Evolutionary conservation across 73 alveolate genomes (phyloP).

Genomic region (Paramecium pentaurelia): DNA sequence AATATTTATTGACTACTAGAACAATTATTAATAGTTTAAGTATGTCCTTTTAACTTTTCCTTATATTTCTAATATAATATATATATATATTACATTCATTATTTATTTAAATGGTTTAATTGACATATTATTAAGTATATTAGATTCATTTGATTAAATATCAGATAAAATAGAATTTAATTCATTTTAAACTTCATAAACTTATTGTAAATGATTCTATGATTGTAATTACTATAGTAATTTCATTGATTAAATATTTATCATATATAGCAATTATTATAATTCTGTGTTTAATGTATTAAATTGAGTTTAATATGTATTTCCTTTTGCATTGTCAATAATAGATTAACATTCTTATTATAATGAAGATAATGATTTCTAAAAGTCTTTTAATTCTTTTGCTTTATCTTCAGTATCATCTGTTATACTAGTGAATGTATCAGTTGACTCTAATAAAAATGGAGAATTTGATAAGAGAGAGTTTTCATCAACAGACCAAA

Average conservation of each 20-base stretch:
- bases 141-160: neutral
- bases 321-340: neutral
- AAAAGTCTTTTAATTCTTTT: conserved; percentile 19
- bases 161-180: neutral
- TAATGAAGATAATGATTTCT: neutral
- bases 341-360: conserved; percentile 4
- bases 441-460: neutral
- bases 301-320: neutral
- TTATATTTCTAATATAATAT: neutral
- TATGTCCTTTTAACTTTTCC: neutral
- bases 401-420: conserved; percentile 35
- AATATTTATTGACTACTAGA: neutral
- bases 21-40: conserved; percentile 21
- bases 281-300: conserved; percentile 37
- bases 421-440: neutral
- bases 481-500: conserved; percentile 48
- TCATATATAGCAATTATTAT: conserved; percentile 25
- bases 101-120: conserved; percentile 5
- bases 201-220: neutral
- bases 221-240: neutral
- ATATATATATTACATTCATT: neutral
- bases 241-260: conserved; percentile 25
- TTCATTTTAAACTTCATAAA: conserved; percentile 3
- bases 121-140: conserved; percentile 16
- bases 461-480: conserved; percentile 21